Evolutionary conservation across 768 basidiomycete genomes (phyloP), one percentile per base, ranked within the genome.

Genomic region (Termitomyces sp.): DNA sequence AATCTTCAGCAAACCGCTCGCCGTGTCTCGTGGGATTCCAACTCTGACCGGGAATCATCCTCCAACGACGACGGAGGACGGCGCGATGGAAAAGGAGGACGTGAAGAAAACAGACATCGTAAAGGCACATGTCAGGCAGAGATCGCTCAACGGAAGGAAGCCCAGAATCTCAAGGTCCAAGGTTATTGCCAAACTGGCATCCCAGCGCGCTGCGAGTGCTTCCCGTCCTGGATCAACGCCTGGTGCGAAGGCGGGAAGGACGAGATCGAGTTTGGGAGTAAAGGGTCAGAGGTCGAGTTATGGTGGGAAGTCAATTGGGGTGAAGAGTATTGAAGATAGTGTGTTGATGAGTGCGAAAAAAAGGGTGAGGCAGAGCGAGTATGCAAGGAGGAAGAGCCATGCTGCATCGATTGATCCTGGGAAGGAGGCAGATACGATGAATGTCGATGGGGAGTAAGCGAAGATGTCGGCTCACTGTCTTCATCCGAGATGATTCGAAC

Each of bases 91-190:
- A 26, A 53, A 45, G 8, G 58, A 47, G 2, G 54, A 44, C 10
- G 22, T 24, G n/a, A 56, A 44, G 13, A 54, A 57, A 18, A n/a
- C 12, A 4, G 48, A 49, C 12, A 33, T 13, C 13, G 10, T 8
- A 9, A 20, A 18, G 18, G 40, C 20, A 24, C 14, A 46, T 42
- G 35, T 10, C 28, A 58, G 62, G 43, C 70, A 69, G 49, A 70
- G 73, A 24, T 71, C 72, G 8, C 53, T 77, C 20, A 69, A 75
- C 28, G 76, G 80, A 9, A 81, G 87, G 57, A 86, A 84, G 66
- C 90, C 90, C 4, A 82, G 89, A 8, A 89, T 92, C 61, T 92
- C 90, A 44, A 82, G 91, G 40, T 89, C 88, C 28, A 87, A 85
- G 60, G 88, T 92, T 42, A 90, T 92, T 46, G 87, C 90, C 0